Evolutionary conservation across 2,329 filamentous ascomycete species (phyloP).

Genomic region (Fusarium sp.): DNA sequence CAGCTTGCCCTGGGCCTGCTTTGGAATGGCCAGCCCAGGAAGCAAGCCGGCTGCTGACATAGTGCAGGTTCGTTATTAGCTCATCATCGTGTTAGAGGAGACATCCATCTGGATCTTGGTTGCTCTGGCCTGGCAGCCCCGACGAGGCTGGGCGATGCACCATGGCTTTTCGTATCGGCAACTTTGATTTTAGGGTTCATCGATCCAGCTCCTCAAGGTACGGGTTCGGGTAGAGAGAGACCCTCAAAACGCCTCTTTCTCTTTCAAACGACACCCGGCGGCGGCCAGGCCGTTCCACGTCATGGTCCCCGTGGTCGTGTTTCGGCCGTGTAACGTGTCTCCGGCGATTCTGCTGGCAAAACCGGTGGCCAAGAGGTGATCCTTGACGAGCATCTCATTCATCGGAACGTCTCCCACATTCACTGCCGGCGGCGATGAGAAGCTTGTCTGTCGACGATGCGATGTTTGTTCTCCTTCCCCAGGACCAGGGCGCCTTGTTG

Average conservation of each 20-base stretch:
- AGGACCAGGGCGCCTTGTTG: not conserved
- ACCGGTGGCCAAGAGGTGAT: not conserved
- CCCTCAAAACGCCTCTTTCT: not conserved
- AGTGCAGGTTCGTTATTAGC: constrained; percentile 17
- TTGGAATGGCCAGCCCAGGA: constrained; percentile 16
- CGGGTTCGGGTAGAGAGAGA: constrained; percentile 1
- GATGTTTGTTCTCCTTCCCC: constrained; percentile 4
- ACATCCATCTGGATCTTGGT: not conserved
- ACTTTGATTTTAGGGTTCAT: not conserved
- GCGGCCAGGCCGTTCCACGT: constrained; percentile 6
- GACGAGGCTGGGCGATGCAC: not conserved
- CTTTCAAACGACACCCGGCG: constrained; percentile 11
- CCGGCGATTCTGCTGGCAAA: constrained; percentile 1
- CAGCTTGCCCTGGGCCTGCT: constrained; percentile 8
- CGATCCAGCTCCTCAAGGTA: not conserved
- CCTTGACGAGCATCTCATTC: constrained; percentile 6
- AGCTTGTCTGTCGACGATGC: constrained; percentile 12
- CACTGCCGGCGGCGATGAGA: constrained; percentile 5
- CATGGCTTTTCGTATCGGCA: not conserved
- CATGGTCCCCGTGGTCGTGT: constrained; percentile 22
- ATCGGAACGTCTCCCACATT: not conserved
- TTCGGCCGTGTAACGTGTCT: constrained; percentile 32
- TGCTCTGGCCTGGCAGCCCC: not conserved
- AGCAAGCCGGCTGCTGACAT: constrained; percentile 19
- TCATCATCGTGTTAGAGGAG: not conserved